Evolutionary conservation across 352 stramenopile genomes (phyloP).

Genomic region (Phytophthora foliorum): DNA sequence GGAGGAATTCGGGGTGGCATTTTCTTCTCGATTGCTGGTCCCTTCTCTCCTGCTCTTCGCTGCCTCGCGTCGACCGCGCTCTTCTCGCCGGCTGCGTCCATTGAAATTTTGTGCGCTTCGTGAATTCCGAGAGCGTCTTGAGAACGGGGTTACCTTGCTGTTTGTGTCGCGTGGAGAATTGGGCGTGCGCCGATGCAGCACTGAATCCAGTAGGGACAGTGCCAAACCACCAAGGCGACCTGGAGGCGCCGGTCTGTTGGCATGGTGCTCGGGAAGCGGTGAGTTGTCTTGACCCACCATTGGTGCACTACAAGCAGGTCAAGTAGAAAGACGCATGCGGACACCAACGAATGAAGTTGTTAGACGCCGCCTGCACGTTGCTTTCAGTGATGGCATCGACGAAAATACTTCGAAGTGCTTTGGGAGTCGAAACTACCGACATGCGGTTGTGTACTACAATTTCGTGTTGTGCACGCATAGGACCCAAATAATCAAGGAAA

Average conservation of each 20-base stretch:
- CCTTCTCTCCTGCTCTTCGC: conserved; percentile 16
- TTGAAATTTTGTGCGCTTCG: conserved; percentile 3
- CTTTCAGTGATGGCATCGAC: background rate
- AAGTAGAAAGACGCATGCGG: conserved; percentile 1
- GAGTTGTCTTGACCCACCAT: conserved; percentile 30
- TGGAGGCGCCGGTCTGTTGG: conserved; percentile 7
- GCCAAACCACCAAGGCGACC: conserved; percentile 22
- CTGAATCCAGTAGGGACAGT: conserved; percentile 22
- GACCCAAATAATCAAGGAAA: too few relatives aligned
- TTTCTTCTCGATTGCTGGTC: conserved; percentile 18
- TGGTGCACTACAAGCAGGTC: conserved; percentile 1
- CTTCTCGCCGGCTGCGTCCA: conserved; percentile 11
- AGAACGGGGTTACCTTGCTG: conserved; percentile 14
- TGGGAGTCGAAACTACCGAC: conserved; percentile 8
- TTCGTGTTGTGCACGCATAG: too few relatives aligned
- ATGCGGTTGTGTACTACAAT: background rate
- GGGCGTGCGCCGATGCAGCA: conserved; percentile 18
- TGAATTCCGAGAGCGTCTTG: conserved; percentile 17
- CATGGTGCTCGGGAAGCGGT: conserved; percentile 8
- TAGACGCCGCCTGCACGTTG: background rate
- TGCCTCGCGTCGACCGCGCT: conserved; percentile 16
- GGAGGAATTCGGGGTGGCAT: background rate
- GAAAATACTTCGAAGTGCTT: too few relatives aligned
- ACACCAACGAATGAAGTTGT: background rate
- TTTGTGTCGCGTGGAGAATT: conserved; percentile 14